These are phyloP conservation scores for Magnaporthiopsis rhizophila DNA, from an alignment of 2,329 filamentous ascomycete species.

Conservation along the genomic window DNA sequence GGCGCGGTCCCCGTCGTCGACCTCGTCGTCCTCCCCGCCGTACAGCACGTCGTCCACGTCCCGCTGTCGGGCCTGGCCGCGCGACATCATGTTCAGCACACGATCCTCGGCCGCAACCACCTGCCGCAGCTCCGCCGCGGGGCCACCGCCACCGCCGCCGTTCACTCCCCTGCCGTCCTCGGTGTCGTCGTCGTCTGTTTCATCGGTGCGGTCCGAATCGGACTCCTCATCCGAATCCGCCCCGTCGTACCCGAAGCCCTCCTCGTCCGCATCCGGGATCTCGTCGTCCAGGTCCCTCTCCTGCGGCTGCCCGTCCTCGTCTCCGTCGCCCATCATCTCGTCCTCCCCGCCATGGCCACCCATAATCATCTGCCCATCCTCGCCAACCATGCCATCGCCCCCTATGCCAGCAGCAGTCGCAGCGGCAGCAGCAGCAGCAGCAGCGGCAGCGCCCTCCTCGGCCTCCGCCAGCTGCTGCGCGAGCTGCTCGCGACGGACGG, in stretches of 20 bases:
- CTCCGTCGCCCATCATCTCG: constrained; percentile 37
- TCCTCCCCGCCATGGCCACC: constrained; percentile 28
- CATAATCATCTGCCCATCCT: constrained; percentile 18
- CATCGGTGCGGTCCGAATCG: constrained; percentile 30
- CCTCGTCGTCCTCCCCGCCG: constrained; percentile 44
- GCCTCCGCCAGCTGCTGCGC: constrained; percentile 68
- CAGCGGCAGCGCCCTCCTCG: constrained; percentile 57
- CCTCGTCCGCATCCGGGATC: constrained; percentile 57
- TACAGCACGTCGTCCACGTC: constrained; percentile 40
- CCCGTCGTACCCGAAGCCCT: constrained; percentile 41
- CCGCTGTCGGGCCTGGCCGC: constrained; percentile 33
- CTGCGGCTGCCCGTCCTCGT: constrained; percentile 39
- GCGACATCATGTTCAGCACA: constrained; percentile 49
- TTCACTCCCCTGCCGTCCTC: constrained; percentile 30
- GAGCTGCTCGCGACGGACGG: constrained; percentile 60
- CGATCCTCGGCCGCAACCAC: constrained; percentile 53
- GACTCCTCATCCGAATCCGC: constrained; percentile 34
- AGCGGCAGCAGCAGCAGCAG: constrained; percentile 16
- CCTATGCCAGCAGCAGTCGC: constrained; percentile 20
- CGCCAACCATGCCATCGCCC: constrained; percentile 22
- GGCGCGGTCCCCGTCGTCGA: constrained; percentile 47
- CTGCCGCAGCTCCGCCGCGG: constrained; percentile 33
- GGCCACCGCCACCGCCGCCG: constrained; percentile 24
- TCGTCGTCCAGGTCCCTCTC: constrained; percentile 62
- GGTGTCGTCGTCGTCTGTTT: constrained; percentile 28